These are phyloP conservation scores for Camellia oleifera DNA, from an alignment of 179 eudicot genomes.

Conservation along the genomic window DNA sequence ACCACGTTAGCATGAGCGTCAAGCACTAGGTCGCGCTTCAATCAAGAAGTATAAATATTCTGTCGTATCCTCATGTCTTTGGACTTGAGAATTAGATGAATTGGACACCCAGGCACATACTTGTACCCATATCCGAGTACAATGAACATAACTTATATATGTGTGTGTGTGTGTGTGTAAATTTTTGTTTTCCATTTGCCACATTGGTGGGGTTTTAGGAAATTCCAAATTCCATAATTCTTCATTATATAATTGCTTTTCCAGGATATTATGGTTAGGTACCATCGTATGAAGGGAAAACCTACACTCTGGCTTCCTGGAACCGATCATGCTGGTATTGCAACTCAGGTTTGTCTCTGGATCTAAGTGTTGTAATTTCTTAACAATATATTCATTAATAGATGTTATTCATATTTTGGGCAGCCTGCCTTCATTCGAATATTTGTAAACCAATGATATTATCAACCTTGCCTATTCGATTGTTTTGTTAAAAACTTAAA, in stretches of 20 bases:
- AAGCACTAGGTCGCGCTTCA: too few relatives aligned
- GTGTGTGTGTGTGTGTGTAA: neutral
- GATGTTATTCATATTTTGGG: neutral
- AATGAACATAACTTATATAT: too few relatives aligned
- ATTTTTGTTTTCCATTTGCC: neutral
- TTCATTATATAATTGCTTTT: conserved; percentile 13
- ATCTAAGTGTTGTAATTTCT: conserved; percentile 10
- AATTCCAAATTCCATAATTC: neutral
- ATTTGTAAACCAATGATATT: neutral
- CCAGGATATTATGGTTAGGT: conserved; percentile 95
- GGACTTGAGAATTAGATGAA: too few relatives aligned
- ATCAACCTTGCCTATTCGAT: neutral
- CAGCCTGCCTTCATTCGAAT: neutral
- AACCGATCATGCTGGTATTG: conserved; percentile 99
- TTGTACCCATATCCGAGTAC: too few relatives aligned
- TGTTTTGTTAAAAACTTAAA: neutral
- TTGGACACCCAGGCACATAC: too few relatives aligned
- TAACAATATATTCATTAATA: neutral
- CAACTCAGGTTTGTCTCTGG: conserved; percentile 78
- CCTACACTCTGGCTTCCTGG: conserved; percentile 99
- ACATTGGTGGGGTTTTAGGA: conserved; percentile 6
- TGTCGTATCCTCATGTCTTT: too few relatives aligned
- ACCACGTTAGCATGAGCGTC: too few relatives aligned
- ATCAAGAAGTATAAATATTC: too few relatives aligned
- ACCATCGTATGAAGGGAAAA: conserved; percentile 91